Conservation (phyloP, 2,329 filamentous ascomycete genomes). For the Trichocomaceae sp. region DNA sequence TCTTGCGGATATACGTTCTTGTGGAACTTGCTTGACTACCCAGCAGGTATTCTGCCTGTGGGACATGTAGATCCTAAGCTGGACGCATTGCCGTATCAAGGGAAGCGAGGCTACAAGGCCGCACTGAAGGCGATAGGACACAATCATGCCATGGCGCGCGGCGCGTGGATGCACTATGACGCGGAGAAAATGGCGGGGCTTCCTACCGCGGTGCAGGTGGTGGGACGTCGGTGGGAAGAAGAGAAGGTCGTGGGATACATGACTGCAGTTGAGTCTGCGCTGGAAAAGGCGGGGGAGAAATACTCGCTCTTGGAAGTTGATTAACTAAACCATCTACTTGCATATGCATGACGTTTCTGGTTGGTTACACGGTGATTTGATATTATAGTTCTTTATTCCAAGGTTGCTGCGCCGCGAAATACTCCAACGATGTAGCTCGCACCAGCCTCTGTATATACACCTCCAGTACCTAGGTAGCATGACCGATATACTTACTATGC, state of each 20-base stretch:
- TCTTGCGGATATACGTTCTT: constrained; percentile 90
- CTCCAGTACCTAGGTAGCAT: too few species aligned
- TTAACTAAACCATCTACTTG: constrained; percentile 15
- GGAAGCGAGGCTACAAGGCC: constrained; percentile 40
- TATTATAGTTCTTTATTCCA: neutral
- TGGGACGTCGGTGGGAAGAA: constrained; percentile 73
- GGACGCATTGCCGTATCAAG: constrained; percentile 47
- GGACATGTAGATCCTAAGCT: constrained; percentile 73
- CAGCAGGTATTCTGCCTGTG: constrained; percentile 73
- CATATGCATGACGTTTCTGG: neutral
- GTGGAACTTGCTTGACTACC: constrained; percentile 90
- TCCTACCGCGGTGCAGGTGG: constrained; percentile 78
- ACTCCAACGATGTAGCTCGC: neutral
- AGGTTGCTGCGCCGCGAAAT: neutral
- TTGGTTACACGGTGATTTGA: neutral
- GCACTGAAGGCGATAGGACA: constrained; percentile 31
- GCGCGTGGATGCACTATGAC: constrained; percentile 83
- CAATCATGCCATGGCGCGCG: constrained; percentile 71
- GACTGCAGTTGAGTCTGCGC: constrained; percentile 67
- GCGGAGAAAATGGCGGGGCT: constrained; percentile 76
- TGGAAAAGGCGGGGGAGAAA: constrained; percentile 45
- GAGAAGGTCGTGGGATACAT: constrained; percentile 81
- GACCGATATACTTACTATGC: too few species aligned
- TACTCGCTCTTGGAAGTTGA: constrained; percentile 35
- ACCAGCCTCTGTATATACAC: neutral